Evolutionary conservation across 1,284 basidiomycete genomes (phyloP).

Genomic region (Naganishia sp.): DNA sequence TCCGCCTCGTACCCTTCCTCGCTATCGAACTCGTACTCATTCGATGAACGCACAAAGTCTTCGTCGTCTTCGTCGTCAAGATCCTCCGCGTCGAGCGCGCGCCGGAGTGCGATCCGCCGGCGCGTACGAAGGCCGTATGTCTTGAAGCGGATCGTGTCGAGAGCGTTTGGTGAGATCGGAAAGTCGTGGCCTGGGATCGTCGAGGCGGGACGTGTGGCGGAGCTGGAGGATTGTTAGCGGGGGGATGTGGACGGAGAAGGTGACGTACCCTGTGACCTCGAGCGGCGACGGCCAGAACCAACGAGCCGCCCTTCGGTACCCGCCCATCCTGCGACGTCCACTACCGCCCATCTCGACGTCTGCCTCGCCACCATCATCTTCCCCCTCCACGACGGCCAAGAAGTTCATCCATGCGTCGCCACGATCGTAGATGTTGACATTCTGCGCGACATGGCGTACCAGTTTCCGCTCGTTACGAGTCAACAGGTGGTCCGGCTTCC

Average conservation of each 20-base stretch:
- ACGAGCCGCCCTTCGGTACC: neutral
- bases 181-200: conserved; percentile 8
- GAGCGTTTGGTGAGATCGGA: conserved; percentile 5
- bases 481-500: conserved; percentile 69
- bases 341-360: neutral
- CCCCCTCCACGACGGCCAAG: conserved; percentile 38
- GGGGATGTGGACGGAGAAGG: neutral
- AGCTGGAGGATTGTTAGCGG: neutral
- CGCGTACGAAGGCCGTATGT: conserved; percentile 20
- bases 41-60: neutral
- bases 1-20: conserved; percentile 12
- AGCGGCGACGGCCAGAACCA: conserved; percentile 18
- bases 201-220: neutral
- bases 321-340: neutral
- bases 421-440: conserved; percentile 71
- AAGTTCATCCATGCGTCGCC: conserved; percentile 67
- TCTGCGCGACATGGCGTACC: conserved; percentile 66
- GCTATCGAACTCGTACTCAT: conserved; percentile 24
- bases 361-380: neutral
- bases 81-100: neutral
- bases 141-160: conserved; percentile 11
- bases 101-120: neutral
- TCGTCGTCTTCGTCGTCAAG: neutral
- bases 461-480: conserved; percentile 67
- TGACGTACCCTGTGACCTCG: neutral